phyloP scores from a whole-genome alignment of 2,329 filamentous ascomycete genomes.

The Apiospora saccharicola region DNA sequence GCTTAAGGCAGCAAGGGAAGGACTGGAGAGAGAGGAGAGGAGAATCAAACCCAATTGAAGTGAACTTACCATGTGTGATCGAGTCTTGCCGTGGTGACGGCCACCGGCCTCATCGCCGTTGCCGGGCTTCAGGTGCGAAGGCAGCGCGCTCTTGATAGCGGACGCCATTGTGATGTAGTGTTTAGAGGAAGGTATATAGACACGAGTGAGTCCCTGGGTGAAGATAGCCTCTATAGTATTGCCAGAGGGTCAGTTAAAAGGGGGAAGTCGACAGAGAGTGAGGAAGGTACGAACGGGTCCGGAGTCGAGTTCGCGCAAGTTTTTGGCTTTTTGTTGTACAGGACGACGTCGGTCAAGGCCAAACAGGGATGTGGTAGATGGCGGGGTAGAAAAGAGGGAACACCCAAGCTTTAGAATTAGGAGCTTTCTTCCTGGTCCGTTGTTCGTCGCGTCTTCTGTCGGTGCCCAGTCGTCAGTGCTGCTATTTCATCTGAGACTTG shows the following conservation, averaged over 20 bases:
- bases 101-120: slow-evolving; percentile 60
- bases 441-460: not conserved
- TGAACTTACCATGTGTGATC: slow-evolving; percentile 82
- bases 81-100: slow-evolving; percentile 84
- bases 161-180: slow-evolving; percentile 66
- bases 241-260: no score
- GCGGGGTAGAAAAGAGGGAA: slow-evolving; percentile 24
- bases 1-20: not conserved
- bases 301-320: not conserved
- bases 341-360: slow-evolving; percentile 22
- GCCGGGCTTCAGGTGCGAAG: slow-evolving; percentile 80
- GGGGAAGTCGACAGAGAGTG: not conserved
- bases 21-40: not conserved
- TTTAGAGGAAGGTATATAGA: slow-evolving; percentile 18
- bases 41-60: not conserved
- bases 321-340: slow-evolving; percentile 22
- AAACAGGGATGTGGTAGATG: slow-evolving; percentile 10
- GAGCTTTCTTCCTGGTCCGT: not conserved
- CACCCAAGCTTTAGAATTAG: slow-evolving; percentile 18
- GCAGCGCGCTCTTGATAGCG: slow-evolving; percentile 76
- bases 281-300: slow-evolving; percentile 12
- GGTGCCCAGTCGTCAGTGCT: not conserved
- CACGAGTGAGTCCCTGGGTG: not conserved
- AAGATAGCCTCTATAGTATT: not conserved
- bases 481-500: slow-evolving; percentile 3